Evolutionary conservation across 768 basidiomycete species (phyloP).

Genomic region (Collybiopsis confluens): DNA sequence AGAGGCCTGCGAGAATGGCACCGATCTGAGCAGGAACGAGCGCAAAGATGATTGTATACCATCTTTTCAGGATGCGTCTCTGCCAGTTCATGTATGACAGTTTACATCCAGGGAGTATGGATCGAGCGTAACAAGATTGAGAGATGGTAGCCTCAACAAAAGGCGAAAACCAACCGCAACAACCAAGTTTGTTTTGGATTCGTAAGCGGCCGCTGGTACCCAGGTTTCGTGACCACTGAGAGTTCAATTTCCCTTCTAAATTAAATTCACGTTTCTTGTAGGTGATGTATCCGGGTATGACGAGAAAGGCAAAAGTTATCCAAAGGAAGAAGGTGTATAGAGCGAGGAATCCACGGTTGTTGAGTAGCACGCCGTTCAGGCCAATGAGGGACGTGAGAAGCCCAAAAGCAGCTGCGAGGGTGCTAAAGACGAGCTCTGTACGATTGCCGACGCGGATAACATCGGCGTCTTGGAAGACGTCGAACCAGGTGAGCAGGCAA

Average conservation of each 20-base stretch:
- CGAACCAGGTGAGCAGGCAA: slow-evolving; percentile 73
- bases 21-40: slow-evolving; percentile 65
- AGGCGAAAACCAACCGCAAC: slow-evolving; percentile 79
- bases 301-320: slow-evolving; percentile 66
- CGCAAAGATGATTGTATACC: slow-evolving; percentile 64
- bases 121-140: slow-evolving; percentile 70
- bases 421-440: slow-evolving; percentile 66
- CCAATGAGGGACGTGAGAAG: slow-evolving; percentile 67
- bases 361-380: slow-evolving; percentile 76
- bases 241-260: slow-evolving; percentile 75
- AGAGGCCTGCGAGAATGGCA: slow-evolving; percentile 57
- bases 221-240: slow-evolving; percentile 63
- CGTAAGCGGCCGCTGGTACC: slow-evolving; percentile 55
- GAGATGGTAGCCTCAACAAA: slow-evolving; percentile 75
- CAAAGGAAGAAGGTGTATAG: slow-evolving; percentile 75
- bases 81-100: slow-evolving; percentile 56
- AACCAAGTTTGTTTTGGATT: slow-evolving; percentile 69
- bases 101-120: slow-evolving; percentile 72
- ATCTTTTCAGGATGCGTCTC: slow-evolving; percentile 39
- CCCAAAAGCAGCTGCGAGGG: slow-evolving; percentile 55
- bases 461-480: slow-evolving; percentile 66
- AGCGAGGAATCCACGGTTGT: slow-evolving; percentile 80
- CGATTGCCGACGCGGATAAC: slow-evolving; percentile 68
- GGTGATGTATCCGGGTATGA: slow-evolving; percentile 73
- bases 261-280: slow-evolving; percentile 59